Conservation (phyloP, 768 basidiomycete genomes). For the Boletellus sp. region DNA sequence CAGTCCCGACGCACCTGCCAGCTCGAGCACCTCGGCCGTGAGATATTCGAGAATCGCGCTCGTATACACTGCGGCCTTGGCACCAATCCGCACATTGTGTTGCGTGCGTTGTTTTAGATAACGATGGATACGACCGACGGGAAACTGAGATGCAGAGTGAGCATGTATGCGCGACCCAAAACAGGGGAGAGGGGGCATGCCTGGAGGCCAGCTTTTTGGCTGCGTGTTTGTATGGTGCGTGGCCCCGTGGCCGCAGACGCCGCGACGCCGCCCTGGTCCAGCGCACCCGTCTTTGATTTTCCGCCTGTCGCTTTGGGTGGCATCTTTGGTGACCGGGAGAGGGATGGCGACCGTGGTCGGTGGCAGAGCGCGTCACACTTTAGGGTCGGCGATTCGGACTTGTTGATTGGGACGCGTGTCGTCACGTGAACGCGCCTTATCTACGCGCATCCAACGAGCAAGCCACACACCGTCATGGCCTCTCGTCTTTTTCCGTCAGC, state of each 20-base stretch:
- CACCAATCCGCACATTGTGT: slow-evolving; percentile 92
- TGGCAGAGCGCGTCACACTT: slow-evolving; percentile 28
- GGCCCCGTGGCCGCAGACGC: slow-evolving; percentile 32
- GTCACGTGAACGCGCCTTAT: slow-evolving; percentile 19
- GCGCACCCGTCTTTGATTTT: slow-evolving; percentile 54
- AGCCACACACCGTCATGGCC: no score
- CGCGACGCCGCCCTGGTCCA: slow-evolving; percentile 13
- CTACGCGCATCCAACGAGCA: background rate
- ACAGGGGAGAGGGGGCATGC: slow-evolving; percentile 35
- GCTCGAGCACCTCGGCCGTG: slow-evolving; percentile 92
- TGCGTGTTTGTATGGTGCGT: slow-evolving; percentile 58
- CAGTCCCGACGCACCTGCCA: slow-evolving; percentile 64
- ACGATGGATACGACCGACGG: slow-evolving; percentile 96
- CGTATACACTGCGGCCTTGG: slow-evolving; percentile 98
- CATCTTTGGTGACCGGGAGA: slow-evolving; percentile 39
- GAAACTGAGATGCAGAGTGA: slow-evolving; percentile 54
- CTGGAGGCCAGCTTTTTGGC: slow-evolving; percentile 86
- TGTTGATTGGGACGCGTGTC: slow-evolving; percentile 30
- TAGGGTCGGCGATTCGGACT: slow-evolving; percentile 33
- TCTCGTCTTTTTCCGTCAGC: no score
- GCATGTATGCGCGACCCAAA: background rate
- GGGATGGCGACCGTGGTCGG: background rate
- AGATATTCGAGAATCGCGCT: slow-evolving; percentile 94
- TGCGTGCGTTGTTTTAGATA: slow-evolving; percentile 90
- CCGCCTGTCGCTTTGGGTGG: slow-evolving; percentile 56